Evolutionary conservation across 2,329 filamentous ascomycete species (phyloP), one percentile per base, ranked within the genome.

Genomic region (Hypoxylon sp.): DNA sequence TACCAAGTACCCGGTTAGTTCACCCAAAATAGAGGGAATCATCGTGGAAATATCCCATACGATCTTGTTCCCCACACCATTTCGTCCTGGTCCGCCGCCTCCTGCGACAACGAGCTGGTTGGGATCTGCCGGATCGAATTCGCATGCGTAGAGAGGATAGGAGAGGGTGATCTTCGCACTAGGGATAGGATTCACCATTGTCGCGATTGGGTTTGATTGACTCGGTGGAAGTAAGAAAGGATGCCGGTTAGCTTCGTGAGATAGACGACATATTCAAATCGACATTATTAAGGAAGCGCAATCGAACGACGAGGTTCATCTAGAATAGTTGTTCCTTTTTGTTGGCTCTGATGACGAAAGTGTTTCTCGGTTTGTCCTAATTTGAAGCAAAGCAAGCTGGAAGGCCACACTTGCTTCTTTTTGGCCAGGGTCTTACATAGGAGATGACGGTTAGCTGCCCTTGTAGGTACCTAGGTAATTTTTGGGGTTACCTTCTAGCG

Each of bases 11-110:
- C 58, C 52, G 68, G 69, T 71, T 63, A 73, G 60, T 63, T 47
- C 58, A 50, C 57, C 14, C 46, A 53, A 14, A 35, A 24, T 17
- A 39, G 47, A 67, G 37, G 69, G 61, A 63, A 65, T 35, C 31
- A 64, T 61, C 37, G 3, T 17, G 46, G 53, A 42, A 22, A 42
- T 53, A 52, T 26, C 48, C 83, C 90, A 77, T 81, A 92, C 92
- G 76, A 97, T 94, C 81, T 94, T 94, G 84, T 97, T 97, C 63
- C 90, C 90, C 22, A 97, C 92, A 48, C 94, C 94, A 72, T 89
- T 94, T 71, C 89, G 88, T 53, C 92, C 90, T 71, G 93, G 90
- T 55, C 95, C 95, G 71, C 95, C 95, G 68, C 95, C 95, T 57
- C 95, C 95, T 67, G 91, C 94, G 39, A 97, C 92, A 8, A 97